Evolutionary conservation across 1,139 yeast genomes (phyloP).

Genomic region (Geotrichum europaeum): DNA sequence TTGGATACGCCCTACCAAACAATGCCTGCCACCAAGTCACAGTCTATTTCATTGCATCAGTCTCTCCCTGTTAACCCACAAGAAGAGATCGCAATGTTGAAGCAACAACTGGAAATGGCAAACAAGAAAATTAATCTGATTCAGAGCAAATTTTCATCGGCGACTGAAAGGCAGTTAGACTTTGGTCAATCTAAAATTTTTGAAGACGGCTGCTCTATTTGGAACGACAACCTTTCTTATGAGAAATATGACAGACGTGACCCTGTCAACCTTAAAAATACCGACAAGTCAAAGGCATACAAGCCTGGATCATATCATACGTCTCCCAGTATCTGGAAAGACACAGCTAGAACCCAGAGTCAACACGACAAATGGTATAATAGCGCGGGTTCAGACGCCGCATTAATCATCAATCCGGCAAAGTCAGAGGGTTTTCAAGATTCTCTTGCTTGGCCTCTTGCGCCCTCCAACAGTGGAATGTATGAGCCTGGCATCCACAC

Average conservation of each 20-base stretch:
- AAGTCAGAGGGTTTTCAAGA: neutral
- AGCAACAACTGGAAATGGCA: constrained; percentile 17
- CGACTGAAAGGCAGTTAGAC: neutral
- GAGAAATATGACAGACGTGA: neutral
- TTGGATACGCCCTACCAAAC: constrained; percentile 5
- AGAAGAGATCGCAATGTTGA: constrained; percentile 17
- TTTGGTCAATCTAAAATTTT: neutral
- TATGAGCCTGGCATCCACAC: constrained; percentile 11
- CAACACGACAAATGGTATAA: constrained; percentile 10
- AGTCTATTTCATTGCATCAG: neutral
- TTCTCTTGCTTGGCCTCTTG: constrained; percentile 1
- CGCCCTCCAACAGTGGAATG: constrained; percentile 4
- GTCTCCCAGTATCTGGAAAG: constrained; percentile 11
- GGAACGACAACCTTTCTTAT: neutral
- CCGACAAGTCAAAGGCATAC: neutral
- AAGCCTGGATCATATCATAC: constrained; percentile 11
- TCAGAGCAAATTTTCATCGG: neutral
- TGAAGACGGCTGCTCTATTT: neutral
- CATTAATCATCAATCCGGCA: neutral
- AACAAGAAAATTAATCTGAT: constrained; percentile 13
- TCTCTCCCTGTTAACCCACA: constrained; percentile 2
- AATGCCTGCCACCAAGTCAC: neutral
- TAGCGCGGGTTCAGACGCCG: neutral
- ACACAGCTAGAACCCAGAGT: constrained; percentile 2
- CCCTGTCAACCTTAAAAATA: neutral